Conservation (phyloP, 129 eudicot species). For the Dittrichia graveolens region DNA sequence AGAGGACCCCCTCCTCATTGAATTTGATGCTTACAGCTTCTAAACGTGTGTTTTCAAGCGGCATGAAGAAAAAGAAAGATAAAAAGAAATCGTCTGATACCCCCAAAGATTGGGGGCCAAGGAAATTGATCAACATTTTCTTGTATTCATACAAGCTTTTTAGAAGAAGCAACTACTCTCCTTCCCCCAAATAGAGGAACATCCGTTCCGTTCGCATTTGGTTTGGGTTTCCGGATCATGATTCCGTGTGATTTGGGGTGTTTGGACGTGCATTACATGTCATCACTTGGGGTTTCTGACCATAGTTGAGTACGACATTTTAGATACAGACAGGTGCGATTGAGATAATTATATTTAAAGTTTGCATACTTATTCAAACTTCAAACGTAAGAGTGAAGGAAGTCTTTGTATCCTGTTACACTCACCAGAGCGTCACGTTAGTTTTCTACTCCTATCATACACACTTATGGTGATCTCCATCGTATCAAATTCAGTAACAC, state of each 20-base stretch:
- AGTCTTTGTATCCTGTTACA: too few species aligned
- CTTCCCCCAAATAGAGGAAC: not conserved
- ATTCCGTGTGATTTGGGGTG: not conserved
- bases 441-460: too few species aligned
- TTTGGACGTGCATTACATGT: not conserved
- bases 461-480: too few species aligned
- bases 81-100: not conserved
- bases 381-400: too few species aligned
- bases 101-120: slow-evolving; percentile 37
- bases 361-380: too few species aligned
- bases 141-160: slow-evolving; percentile 19
- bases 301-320: too few species aligned
- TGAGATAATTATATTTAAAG: too few species aligned
- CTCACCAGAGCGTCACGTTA: too few species aligned
- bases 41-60: slow-evolving; percentile 20
- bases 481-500: too few species aligned
- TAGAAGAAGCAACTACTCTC: not conserved
- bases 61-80: slow-evolving; percentile 13
- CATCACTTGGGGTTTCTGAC: not conserved
- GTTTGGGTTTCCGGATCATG: not conserved
- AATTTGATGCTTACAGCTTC: slow-evolving; percentile 6
- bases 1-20: slow-evolving; percentile 25
- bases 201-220: not conserved
- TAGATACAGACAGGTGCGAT: too few species aligned
- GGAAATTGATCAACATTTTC: slow-evolving; percentile 19